phyloP scores from a whole-genome alignment of 2,329 filamentous ascomycete genomes.

The Penicillium sclerotiorum region DNA sequence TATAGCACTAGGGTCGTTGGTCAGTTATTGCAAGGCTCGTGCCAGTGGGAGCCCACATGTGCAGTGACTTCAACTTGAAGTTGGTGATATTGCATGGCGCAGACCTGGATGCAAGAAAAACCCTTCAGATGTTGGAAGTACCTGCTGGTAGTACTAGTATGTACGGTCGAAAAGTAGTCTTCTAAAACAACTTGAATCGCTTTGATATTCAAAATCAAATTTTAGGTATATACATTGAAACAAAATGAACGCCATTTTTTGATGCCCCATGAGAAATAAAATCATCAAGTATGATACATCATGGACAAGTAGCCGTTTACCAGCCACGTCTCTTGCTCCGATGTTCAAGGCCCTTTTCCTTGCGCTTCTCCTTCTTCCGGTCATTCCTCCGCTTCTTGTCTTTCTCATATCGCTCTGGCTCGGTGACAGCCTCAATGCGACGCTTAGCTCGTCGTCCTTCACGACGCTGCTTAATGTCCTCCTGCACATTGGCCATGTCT shows the following conservation, averaged over 20 bases:
- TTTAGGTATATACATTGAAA: constrained; percentile 30
- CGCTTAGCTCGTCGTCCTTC: constrained; percentile 79
- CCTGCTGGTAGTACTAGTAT: too few species aligned
- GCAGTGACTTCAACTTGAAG: too few species aligned
- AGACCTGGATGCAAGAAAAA: too few species aligned
- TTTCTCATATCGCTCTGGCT: constrained; percentile 75
- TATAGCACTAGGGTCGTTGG: too few species aligned
- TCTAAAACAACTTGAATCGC: neutral
- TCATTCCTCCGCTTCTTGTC: constrained; percentile 84
- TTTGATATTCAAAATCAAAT: constrained; percentile 22
- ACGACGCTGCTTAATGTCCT: constrained; percentile 70
- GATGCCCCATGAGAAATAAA: constrained; percentile 22
- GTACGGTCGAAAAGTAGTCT: neutral
- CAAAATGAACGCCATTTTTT: constrained; percentile 29
- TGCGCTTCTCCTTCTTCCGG: constrained; percentile 79
- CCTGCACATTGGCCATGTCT: constrained; percentile 71
- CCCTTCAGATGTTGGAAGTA: too few species aligned
- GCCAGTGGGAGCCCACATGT: too few species aligned
- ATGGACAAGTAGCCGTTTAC: constrained; percentile 41
- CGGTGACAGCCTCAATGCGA: constrained; percentile 80
- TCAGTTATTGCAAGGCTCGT: too few species aligned
- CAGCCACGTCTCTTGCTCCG: constrained; percentile 72
- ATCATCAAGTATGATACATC: constrained; percentile 16
- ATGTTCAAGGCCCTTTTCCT: constrained; percentile 74
- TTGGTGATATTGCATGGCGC: too few species aligned